These are phyloP conservation scores for Toxoplasma gondii DNA, from an alignment of 169 alveolate genomes.

Conservation along the genomic window DNA sequence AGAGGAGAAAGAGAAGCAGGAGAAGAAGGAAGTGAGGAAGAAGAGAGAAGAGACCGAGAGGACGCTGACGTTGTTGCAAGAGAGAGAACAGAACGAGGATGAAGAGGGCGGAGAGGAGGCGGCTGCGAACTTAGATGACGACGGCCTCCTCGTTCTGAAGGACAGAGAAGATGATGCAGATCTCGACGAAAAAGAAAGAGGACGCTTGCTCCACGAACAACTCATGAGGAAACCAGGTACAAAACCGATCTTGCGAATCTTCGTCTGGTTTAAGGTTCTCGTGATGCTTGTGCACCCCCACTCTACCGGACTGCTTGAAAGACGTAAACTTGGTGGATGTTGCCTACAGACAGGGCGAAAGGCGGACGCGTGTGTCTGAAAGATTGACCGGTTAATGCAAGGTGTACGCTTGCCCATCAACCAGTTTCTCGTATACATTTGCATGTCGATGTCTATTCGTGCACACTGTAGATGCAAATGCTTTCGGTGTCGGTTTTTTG, in stretches of 20 bases:
- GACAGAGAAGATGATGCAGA: neutral
- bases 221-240: constrained; percentile 56
- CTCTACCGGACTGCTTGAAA: neutral
- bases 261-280: neutral
- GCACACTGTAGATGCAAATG: no score
- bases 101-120: neutral
- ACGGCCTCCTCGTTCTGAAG: neutral
- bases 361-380: no score
- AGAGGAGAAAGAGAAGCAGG: neutral
- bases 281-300: neutral
- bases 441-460: no score
- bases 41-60: neutral
- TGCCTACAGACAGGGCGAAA: no score
- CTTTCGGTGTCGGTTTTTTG: no score
- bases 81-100: neutral
- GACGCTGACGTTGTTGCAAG: neutral
- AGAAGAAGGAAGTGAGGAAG: neutral
- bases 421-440: no score
- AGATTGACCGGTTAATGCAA: no score
- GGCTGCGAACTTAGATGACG: neutral
- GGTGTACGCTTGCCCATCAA: no score
- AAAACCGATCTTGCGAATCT: neutral
- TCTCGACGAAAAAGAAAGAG: neutral
- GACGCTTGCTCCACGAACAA: constrained; percentile 37
- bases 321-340: neutral